These are phyloP conservation scores for Saturnispora gosingensis DNA, from an alignment of 805 yeast species.

Conservation along the genomic window DNA sequence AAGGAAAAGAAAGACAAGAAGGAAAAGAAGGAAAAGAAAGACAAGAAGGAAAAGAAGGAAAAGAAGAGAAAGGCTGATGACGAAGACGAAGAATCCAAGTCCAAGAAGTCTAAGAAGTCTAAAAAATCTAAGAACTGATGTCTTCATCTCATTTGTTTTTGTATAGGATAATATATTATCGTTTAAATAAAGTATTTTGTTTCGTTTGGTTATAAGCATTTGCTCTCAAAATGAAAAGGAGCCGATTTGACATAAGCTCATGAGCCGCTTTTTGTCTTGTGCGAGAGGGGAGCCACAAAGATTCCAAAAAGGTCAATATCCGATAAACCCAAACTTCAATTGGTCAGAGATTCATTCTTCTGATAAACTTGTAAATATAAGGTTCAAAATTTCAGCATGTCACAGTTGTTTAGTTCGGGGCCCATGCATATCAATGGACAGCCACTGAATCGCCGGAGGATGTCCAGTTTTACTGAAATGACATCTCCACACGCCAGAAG, in stretches of 20 bases:
- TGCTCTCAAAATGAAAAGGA: not conserved
- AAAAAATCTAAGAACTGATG: conserved; percentile 19
- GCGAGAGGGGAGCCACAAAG: not conserved
- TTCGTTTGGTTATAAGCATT: conserved; percentile 3
- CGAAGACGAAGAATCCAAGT: conserved; percentile 10
- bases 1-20: conserved; percentile 41
- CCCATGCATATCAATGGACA: not conserved
- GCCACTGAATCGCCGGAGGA: conserved; percentile 14
- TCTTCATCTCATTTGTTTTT: not conserved
- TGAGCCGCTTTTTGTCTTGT: not conserved
- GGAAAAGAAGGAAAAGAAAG: conserved; percentile 45
- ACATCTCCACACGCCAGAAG: conserved; percentile 49
- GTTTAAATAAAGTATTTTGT: not conserved
- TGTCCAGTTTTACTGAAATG: conserved; percentile 28
- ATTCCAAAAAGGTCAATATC: not conserved
- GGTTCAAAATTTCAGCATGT: not conserved
- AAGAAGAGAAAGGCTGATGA: conserved; percentile 7
- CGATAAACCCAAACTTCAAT: not conserved
- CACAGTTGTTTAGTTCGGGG: not conserved
- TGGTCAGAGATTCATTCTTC: not conserved
- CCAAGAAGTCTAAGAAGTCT: conserved; percentile 15
- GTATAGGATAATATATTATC: conserved; percentile 1
- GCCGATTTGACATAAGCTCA: not conserved
- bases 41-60: conserved; percentile 32
- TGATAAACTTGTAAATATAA: not conserved